A percentile compares a stretch with the other conserved stretches of the same genome.
Conservation (phyloP, 2,329 filamentous ascomycete genomes). For the Trichophyton simii region DNA sequence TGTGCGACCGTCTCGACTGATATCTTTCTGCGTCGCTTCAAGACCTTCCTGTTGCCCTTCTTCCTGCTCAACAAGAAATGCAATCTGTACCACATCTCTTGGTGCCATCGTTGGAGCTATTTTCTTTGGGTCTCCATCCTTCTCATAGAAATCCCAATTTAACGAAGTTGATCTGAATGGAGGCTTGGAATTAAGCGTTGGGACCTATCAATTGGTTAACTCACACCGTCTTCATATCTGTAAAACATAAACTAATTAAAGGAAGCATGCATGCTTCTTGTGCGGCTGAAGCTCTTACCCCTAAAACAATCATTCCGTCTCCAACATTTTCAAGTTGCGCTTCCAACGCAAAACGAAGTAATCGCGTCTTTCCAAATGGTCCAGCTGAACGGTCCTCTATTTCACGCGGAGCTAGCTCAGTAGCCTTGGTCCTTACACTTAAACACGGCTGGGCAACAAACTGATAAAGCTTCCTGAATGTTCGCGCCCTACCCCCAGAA, state of each 20-base stretch:
- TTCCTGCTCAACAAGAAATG: conserved; percentile 49
- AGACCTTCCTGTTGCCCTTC: conserved; percentile 33
- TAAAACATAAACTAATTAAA: neutral
- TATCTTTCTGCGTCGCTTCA: conserved; percentile 40
- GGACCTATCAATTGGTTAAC: conserved; percentile 24
- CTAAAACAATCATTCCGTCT: conserved; percentile 67
- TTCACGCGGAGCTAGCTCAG: conserved; percentile 42
- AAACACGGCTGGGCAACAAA: conserved; percentile 86
- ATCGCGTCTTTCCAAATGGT: conserved; percentile 31
- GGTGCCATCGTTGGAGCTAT: conserved; percentile 42
- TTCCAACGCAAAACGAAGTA: conserved; percentile 61
- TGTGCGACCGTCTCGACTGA: conserved; percentile 41
- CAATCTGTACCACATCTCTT: conserved; percentile 53
- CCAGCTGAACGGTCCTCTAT: conserved; percentile 35
- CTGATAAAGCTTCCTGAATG: conserved; percentile 91
- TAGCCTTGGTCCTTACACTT: conserved; percentile 81
- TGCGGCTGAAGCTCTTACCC: conserved; percentile 35
- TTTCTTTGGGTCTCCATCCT: conserved; percentile 9
- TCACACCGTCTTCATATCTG: neutral
- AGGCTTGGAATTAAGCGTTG: conserved; percentile 38
- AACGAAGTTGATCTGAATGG: conserved; percentile 43
- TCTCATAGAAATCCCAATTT: conserved; percentile 40
- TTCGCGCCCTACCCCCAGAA: conserved; percentile 54
- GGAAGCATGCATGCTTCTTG: neutral
- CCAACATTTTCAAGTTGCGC: conserved; percentile 93